phyloP scores from a whole-genome alignment of 371 early-diverging fungal genomes.

The Lichtheimia ramosa region DNA sequence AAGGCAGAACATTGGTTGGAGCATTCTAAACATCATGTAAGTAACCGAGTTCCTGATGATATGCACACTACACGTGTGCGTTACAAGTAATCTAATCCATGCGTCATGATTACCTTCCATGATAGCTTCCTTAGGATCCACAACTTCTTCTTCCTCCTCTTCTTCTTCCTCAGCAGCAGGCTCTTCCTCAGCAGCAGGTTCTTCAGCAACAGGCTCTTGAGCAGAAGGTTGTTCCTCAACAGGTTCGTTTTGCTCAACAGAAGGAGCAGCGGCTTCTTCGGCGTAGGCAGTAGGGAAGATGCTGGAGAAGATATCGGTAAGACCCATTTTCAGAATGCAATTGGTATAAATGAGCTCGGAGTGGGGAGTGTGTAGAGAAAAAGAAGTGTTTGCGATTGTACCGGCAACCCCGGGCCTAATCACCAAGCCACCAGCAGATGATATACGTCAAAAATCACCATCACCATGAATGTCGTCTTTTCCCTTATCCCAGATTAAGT shows the following conservation, averaged over 20 bases:
- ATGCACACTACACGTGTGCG: too few species aligned
- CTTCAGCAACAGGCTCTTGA: slow-evolving; percentile 29
- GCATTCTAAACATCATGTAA: slow-evolving; percentile 29
- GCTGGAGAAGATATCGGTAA: slow-evolving; percentile 50
- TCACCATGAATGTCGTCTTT: too few species aligned
- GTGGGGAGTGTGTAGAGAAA: too few species aligned
- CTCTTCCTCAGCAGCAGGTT: slow-evolving; percentile 37
- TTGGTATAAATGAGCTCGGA: too few species aligned
- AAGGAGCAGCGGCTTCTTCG: slow-evolving; percentile 26
- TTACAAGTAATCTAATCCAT: too few species aligned
- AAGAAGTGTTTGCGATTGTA: too few species aligned
- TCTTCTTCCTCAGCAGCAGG: slow-evolving; percentile 5
- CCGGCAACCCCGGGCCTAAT: too few species aligned
- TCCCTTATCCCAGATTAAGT: too few species aligned
- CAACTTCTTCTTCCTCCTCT: slow-evolving; percentile 6
- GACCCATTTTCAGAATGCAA: slow-evolving; percentile 31
- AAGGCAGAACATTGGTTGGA: slow-evolving; percentile 43
- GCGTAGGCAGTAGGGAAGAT: slow-evolving; percentile 53
- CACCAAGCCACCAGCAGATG: too few species aligned
- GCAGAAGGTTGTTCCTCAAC: slow-evolving; percentile 18
- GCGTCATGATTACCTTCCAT: slow-evolving; percentile 41
- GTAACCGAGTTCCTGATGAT: too few species aligned
- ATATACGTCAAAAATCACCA: too few species aligned
- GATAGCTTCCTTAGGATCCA: slow-evolving; percentile 15
- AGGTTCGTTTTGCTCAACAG: slow-evolving; percentile 25